phyloP scores from a whole-genome alignment of 176 grass and related monocot genomes.

The Stipa capillata region DNA sequence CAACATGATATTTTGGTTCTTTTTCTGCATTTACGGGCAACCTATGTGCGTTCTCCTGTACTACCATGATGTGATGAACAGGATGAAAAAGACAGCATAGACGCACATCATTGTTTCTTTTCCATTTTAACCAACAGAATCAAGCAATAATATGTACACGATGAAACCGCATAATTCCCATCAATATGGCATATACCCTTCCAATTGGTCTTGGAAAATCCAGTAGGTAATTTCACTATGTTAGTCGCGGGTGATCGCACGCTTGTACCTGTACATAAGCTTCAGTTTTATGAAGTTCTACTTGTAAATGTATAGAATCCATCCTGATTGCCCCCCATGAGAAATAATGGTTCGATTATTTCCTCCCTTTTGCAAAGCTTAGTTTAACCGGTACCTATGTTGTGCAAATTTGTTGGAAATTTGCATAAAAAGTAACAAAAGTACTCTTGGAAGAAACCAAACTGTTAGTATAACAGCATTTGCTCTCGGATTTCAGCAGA shows the following conservation, averaged over 20 bases:
- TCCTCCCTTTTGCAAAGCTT: neutral
- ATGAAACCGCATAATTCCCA: neutral
- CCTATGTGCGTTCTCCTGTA: slow-evolving; percentile 95
- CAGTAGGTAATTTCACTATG: neutral
- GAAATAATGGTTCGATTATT: neutral
- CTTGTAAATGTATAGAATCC: neutral
- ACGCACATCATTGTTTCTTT: neutral
- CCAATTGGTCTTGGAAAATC: neutral
- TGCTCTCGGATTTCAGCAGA: neutral
- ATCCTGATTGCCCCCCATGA: neutral
- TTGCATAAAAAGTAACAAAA: neutral
- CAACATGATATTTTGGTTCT: slow-evolving; percentile 99
- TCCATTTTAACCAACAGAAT: neutral
- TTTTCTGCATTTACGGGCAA: slow-evolving; percentile 93
- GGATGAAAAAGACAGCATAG: slow-evolving; percentile 36
- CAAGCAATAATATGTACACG: slow-evolving; percentile 24
- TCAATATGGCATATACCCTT: neutral
- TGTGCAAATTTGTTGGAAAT: neutral
- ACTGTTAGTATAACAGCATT: neutral
- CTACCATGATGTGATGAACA: slow-evolving; percentile 98
- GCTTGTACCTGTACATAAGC: slow-evolving; percentile 20
- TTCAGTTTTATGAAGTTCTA: neutral
- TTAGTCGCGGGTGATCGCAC: neutral
- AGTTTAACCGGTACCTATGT: neutral
- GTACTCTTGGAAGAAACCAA: neutral